Evolutionary conservation across 768 basidiomycete genomes (phyloP), one percentile per base, ranked within the genome.

Genomic region (Panaeolus papilionaceus): DNA sequence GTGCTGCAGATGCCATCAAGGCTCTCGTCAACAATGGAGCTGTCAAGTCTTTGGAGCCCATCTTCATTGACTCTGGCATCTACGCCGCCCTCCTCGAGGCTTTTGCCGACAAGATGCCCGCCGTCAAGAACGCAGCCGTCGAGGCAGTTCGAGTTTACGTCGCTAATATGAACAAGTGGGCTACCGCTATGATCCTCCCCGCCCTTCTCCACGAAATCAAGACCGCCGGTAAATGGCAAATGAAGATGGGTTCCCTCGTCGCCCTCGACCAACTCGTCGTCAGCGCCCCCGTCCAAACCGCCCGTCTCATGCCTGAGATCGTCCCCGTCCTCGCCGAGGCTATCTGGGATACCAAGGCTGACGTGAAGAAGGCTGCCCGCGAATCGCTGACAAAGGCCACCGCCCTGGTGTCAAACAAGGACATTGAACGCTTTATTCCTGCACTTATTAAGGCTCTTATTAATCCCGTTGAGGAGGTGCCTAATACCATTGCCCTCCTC

Each of bases 401-500:
- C 75, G 94, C 94, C 75, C 85, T 98, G 72, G 88, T 98, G 72
- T 95, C 95, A 73, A 98, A 98, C 92, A 98, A 98, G 91, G 96
- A 97, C 83, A 96, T 94, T 67, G 92, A 94, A 89, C 90, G 89
- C 82, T 98, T 93, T 85, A 95, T 99, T 86, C 95, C 94, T 74
- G 96, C 96, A 79, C 90, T 99, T 76, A 96, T 98, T 81, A 95
- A 97, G 81, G 92, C 95, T 79, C 86, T 99, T 77, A 95, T 98
- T 83, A 96, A 99, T 87, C 98, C 98, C 75, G 95, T 98, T 71
- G 97, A 99, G 85, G 98, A 99, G 89, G 96, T 98, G 67, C 93
- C 96, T 75, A 92, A 89, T 75, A 98, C 96, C 76, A 94, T 98
- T 75, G 87, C 87, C 70, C 92, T 97, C 83, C 95, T 98, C 82